Conservation (phyloP, 179 eudicot species). For the Vitellaria paradoxa region DNA sequence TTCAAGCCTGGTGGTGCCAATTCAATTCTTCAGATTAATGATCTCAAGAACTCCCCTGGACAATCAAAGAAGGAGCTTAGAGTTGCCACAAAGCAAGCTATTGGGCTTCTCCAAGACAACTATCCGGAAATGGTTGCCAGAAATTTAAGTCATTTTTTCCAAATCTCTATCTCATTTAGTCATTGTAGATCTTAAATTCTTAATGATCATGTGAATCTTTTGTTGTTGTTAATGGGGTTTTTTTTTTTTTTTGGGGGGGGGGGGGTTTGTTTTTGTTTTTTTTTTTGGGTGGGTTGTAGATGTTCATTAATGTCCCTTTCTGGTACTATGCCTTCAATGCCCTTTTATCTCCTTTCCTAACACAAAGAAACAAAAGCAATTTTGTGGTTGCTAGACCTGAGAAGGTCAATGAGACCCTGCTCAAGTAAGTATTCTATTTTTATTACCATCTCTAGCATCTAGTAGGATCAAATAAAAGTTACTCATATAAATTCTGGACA, state of each 20-base stretch:
- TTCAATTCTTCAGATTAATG: slow-evolving; percentile 61
- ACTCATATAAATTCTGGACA: slow-evolving; percentile 8
- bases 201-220: neutral
- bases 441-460: neutral
- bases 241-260: too few relatives aligned
- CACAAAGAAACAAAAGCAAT: slow-evolving; percentile 74
- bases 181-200: neutral
- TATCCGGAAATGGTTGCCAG: slow-evolving; percentile 74
- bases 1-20: slow-evolving; percentile 50
- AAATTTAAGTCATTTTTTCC: slow-evolving; percentile 42
- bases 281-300: slow-evolving; percentile 33
- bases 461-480: neutral
- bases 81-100: slow-evolving; percentile 41
- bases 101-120: slow-evolving; percentile 64
- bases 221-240: neutral
- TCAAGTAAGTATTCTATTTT: slow-evolving; percentile 44
- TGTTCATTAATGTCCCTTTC: slow-evolving; percentile 69
- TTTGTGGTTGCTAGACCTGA: slow-evolving; percentile 58
- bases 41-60: slow-evolving; percentile 61
- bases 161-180: neutral
- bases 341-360: slow-evolving; percentile 55
- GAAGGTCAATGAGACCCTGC: slow-evolving; percentile 64
- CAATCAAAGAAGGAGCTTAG: slow-evolving; percentile 59
- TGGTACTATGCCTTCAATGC: slow-evolving; percentile 68
- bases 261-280: neutral